Evolutionary conservation across 768 basidiomycete genomes (phyloP).

Genomic region (Naganishia antarctica): DNA sequence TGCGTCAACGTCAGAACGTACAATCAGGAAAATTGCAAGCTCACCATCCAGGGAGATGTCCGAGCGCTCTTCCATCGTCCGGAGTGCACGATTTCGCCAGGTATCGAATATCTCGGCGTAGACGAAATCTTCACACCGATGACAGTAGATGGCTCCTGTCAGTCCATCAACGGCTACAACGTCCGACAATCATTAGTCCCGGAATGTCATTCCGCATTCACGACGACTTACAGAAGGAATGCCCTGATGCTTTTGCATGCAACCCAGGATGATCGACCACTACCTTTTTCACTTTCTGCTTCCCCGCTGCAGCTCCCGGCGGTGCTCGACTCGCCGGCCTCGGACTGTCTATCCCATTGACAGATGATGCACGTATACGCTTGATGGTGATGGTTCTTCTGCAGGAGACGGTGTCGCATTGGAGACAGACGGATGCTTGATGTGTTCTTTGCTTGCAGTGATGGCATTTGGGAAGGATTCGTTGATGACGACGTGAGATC

Average conservation of each 20-base stretch:
- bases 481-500: too few relatives aligned
- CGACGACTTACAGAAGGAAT: slow-evolving; percentile 64
- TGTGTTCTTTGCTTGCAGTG: slow-evolving; percentile 1
- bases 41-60: slow-evolving; percentile 17
- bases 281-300: slow-evolving; percentile 1
- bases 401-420: slow-evolving; percentile 12
- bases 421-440: slow-evolving; percentile 15
- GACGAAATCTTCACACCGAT: slow-evolving; percentile 68
- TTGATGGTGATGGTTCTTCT: slow-evolving; percentile 5
- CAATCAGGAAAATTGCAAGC: neutral
- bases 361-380: neutral
- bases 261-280: slow-evolving; percentile 17
- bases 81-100: slow-evolving; percentile 52
- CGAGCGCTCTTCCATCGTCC: slow-evolving; percentile 59
- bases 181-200: too few relatives aligned
- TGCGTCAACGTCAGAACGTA: slow-evolving; percentile 19
- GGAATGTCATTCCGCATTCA: too few relatives aligned
- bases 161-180: slow-evolving; percentile 66
- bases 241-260: slow-evolving; percentile 60
- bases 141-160: slow-evolving; percentile 71
- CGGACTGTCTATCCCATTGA: neutral
- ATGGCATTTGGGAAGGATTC: neutral
- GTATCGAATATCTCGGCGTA: slow-evolving; percentile 59
- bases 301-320: neutral
- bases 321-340: neutral